Base-by-base conservation (phyloP, 495 filamentous ascomycete genomes). In the Penicilliopsis zonata region DNA sequence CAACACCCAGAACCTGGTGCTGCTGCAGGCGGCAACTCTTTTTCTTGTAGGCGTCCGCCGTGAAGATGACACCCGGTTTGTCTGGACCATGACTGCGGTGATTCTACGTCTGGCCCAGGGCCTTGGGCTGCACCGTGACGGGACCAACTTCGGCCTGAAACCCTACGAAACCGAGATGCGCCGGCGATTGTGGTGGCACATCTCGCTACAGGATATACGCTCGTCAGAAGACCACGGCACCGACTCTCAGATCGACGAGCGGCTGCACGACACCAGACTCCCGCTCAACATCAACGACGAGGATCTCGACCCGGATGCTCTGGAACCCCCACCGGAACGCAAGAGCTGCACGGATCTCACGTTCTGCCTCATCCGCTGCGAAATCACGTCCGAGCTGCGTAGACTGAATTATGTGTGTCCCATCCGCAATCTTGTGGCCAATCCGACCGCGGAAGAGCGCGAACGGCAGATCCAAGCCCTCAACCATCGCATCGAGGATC, bases 81-180 rank as follows among this genome's bases (percentile, higher is more conserved):
- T 63, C 8, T 85, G 78, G 72, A 69, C 77, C 10, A 61, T 86
- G 50, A 76, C 69, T 7, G 74, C 74, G 4, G 55, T 93, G 3
- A 67, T 78, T 9, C 66, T 92, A 21, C 75, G 86, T n/a, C 78
- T 93, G 40, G 80, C 78, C 8, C 80, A 88, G 38, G 76, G 78
- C 2, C 54, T 92, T 13, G 84, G 86, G 2, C 59, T 94, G 18
- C 86, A 92, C 48, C 68, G 82, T 5, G 86, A 93, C 43, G 83
- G 81, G 2, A 67, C 65, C 2, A 67, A 84, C 41, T 85, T 86
- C 36, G 69, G 69, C 14, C 54, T 87, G 4, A 66, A 67, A 26
- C 80, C 83, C 0, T 87, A 86, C 41, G 81, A 94, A 29, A 73
- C 76, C 1, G 86, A 94, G 49, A 83, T 90, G 72, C 70, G 86